phyloP scores from a whole-genome alignment of 2,329 filamentous ascomycete species.

The Cladosporium sp. region DNA sequence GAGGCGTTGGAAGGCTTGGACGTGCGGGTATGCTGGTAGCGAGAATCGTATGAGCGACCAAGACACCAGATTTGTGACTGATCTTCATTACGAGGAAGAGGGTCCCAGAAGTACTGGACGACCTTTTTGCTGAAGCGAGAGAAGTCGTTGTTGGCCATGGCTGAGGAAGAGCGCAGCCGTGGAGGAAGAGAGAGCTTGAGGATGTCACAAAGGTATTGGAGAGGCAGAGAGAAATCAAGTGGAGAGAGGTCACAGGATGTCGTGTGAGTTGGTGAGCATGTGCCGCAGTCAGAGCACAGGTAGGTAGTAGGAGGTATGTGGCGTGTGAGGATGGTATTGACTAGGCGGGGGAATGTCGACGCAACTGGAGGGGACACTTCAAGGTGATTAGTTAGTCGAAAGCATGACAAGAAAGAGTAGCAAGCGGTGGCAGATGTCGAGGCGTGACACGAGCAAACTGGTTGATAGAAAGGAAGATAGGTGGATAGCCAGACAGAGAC shows the following conservation, averaged over 20 bases:
- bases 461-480: too few relatives aligned
- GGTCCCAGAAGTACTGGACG: constrained; percentile 90
- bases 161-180: not conserved
- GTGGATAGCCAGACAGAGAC: too few relatives aligned
- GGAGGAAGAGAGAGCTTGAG: constrained; percentile 5
- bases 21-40: constrained; percentile 20
- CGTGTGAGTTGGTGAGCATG: not conserved
- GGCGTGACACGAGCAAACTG: too few relatives aligned
- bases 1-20: constrained; percentile 22
- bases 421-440: too few relatives aligned
- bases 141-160: constrained; percentile 67
- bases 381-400: too few relatives aligned
- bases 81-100: constrained; percentile 76
- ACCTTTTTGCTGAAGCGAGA: constrained; percentile 72
- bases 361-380: too few relatives aligned
- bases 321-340: too few relatives aligned
- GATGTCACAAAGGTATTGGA: too few relatives aligned
- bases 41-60: constrained; percentile 50
- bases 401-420: too few relatives aligned
- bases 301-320: too few relatives aligned
- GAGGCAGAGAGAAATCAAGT: not conserved
- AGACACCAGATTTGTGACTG: constrained; percentile 82
- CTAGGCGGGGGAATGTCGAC: too few relatives aligned
- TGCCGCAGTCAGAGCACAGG: not conserved
- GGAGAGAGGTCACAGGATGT: not conserved